Base-by-base conservation (phyloP, 805 yeast species). In the Zygotorulaspora chibaensis region DNA sequence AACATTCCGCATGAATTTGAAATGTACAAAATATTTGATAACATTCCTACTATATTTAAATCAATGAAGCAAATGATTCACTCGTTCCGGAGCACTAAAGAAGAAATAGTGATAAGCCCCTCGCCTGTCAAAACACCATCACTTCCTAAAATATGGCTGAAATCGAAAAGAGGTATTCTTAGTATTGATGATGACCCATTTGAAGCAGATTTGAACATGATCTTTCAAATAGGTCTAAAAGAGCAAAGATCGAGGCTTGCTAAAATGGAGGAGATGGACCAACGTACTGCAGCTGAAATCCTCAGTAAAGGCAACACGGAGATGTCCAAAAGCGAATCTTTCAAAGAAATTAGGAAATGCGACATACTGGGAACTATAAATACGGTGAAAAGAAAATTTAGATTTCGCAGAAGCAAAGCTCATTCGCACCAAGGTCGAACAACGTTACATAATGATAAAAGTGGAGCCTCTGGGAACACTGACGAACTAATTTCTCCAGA, bases 151-250 rank as follows among this genome's bases (percentile, higher is more conserved):
- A 66, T 87, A 2, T 73, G 75, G 17, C 53, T 89, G 30, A 74
- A 68, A 35, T 71, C 95, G 0, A 70, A 70, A 5, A 69, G 77
- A 34, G 71, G 87, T 51, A 70, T 83, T 3, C 67, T 89, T 31
- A 73, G 83, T 18, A 72, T 89, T 51, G 96, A 87, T 45, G 95
- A 87, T 62, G 97, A 91, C 64, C 91, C 95, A 7, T 89, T 90
- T 62, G 98, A 91, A 63, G 71, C 81, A 7, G 82, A 87, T 55
- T 66, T 90, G 38, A 75, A 79, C 17, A 70, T 78, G 57, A 77
- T 83, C 23, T 81, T 75, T 56, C 82, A 83, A 54, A 71, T 84
- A 9, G 95, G 95, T 1, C 41, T 67, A 16, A 47, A 72, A n/a
- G 91, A 83, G 54, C 95, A 87, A 59, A 72, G 70, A 52, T 68